Base-by-base conservation (phyloP, 148 eudicot species). In the Camellia japonica region DNA sequence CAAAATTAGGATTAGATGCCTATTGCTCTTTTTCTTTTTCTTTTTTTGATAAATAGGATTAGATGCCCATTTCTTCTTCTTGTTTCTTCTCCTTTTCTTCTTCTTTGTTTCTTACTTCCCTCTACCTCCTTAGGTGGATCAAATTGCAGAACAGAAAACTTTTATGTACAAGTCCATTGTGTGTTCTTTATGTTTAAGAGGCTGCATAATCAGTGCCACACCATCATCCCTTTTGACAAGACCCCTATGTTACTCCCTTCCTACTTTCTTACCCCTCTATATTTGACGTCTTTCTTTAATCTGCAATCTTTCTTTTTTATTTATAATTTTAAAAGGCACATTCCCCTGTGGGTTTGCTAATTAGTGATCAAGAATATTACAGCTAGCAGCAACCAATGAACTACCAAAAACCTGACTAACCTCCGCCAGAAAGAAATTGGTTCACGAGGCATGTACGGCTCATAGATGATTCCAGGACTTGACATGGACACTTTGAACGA, bases 401-500 rank as follows among this genome's bases (percentile, higher is more conserved):
- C 13, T 51, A 44, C 73, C 47, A 66, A 7, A 70, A 81, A 84
- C 44, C 56, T 62, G 52, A 72, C 87, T 72, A 78, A 96, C 99
- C 99, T 92, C 78, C 54, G 76, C 95, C 83, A 96, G 72, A 96
- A 93, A 47, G 98, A 68, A 71, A 96, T 88, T 51, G 80, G 83
- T 82, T 91, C 92, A 44, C 99, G 98, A 79, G 91, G 91, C 44
- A 83, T 88, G 81, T 93, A 96, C 62, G 99, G 99, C 87, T 96
- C 99, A 78, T 90, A 92, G 73, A 96, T 74, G 75, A 93, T 51
- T 47, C 99, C 99, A 84, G 99, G 99, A 87, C 99, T 96, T 76
- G 84, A 60, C 97, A 91, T 89, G 16, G 95, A 85, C 64, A 96
- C 88, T 83, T 92, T 84, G 58, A 89, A 76, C 9, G 99, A 84